phyloP scores from a whole-genome alignment of 768 basidiomycete species.

The Naganishia vaughanmartiniae region DNA sequence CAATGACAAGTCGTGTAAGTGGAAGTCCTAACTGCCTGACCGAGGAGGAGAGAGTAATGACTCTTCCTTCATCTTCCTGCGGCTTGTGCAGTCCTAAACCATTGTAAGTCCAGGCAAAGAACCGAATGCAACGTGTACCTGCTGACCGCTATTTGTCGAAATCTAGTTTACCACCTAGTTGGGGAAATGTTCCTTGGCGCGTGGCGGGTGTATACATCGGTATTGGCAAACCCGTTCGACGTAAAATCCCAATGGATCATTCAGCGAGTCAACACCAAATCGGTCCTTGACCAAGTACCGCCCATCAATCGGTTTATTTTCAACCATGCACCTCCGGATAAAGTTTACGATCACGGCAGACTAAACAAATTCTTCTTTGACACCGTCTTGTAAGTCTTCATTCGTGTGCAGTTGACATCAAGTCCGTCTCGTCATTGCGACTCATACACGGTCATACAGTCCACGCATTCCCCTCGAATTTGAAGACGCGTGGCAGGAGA shows the following conservation, averaged over 20 bases:
- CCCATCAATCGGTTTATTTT: constrained; percentile 22
- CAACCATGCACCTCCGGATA: background rate
- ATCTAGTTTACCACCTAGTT: constrained; percentile 40
- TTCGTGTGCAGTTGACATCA: background rate
- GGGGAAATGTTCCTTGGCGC: constrained; percentile 41
- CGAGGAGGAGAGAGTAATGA: background rate
- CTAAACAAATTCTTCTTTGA: constrained; percentile 38
- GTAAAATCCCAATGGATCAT: background rate
- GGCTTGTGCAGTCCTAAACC: constrained; percentile 31
- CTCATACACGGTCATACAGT: constrained; percentile 22
- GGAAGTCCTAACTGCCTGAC: no score
- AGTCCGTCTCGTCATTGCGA: no score
- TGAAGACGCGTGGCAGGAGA: constrained; percentile 32
- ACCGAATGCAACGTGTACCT: no score
- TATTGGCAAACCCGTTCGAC: constrained; percentile 30
- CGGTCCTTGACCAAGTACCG: constrained; percentile 11
- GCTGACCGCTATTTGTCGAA: background rate
- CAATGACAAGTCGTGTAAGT: constrained; percentile 41
- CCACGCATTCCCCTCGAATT: constrained; percentile 35
- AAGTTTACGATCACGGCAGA: constrained; percentile 34
- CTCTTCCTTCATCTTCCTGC: background rate
- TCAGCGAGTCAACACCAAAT: background rate
- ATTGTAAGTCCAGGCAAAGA: constrained; percentile 30
- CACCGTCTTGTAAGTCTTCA: constrained; percentile 40
- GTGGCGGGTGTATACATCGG: constrained; percentile 37